A percentile compares a stretch with the other conserved stretches of the same genome.
Evolutionary conservation across 352 stramenopile species (phyloP).

Genomic region (Phytophthora boehmeriae): DNA sequence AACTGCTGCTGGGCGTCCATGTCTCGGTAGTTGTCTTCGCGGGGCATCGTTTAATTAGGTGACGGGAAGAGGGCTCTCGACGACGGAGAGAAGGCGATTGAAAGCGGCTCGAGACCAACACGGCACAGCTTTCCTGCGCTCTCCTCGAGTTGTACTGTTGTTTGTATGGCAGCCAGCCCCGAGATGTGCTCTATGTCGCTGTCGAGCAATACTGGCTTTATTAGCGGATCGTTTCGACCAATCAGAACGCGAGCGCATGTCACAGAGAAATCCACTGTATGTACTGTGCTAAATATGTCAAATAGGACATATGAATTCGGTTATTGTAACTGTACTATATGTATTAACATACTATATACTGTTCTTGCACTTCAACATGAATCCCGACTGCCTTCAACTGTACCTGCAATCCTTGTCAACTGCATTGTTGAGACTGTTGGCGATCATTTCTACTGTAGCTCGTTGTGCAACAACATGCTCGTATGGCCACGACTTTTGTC

Average conservation of each 20-base stretch:
- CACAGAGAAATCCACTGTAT: no score
- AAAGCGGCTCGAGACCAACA: not conserved
- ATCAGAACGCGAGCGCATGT: no score
- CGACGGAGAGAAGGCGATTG: slow-evolving; percentile 8
- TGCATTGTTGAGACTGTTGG: no score
- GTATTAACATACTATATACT: no score
- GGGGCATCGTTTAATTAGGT: slow-evolving; percentile 26
- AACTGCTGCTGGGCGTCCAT: slow-evolving; percentile 77
- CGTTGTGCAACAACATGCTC: not conserved
- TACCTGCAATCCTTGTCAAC: no score
- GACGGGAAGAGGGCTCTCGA: slow-evolving; percentile 16
- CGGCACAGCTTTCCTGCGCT: not conserved
- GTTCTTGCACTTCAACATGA: no score
- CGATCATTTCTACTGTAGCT: no score
- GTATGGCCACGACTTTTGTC: not conserved
- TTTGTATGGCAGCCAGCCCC: not conserved
- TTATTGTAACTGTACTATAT: no score
- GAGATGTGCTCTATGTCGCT: not conserved
- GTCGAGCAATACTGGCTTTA: not conserved
- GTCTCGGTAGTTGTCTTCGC: slow-evolving; percentile 58
- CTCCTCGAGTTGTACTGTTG: not conserved
- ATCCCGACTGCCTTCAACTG: no score
- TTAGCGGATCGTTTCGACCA: no score
- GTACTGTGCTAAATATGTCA: no score
- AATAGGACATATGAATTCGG: no score